Evolutionary conservation across 2,329 filamentous ascomycete species (phyloP).

Genomic region (Zasmidium angulare): DNA sequence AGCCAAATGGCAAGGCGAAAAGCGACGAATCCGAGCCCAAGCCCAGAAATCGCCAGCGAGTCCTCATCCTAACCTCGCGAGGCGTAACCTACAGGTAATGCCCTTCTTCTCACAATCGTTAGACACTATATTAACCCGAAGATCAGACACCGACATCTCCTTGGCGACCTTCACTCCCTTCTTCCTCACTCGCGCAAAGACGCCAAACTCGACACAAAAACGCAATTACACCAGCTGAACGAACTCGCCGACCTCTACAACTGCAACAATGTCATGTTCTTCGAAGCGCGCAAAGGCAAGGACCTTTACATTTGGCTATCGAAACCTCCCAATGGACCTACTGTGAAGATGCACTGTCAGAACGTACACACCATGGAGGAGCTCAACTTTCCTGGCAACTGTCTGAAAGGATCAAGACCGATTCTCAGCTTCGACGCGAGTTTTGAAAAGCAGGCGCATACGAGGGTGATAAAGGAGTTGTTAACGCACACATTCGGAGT

Average conservation of each 20-base stretch:
- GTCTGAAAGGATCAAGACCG: conserved; percentile 86
- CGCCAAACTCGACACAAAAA: conserved; percentile 95
- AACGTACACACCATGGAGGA: conserved; percentile 90
- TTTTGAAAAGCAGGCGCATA: conserved; percentile 71
- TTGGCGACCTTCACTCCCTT: conserved; percentile 84
- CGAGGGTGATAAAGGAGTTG: conserved; percentile 82
- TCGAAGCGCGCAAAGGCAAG: conserved; percentile 90
- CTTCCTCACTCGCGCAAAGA: conserved; percentile 93
- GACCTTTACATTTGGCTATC: conserved; percentile 93
- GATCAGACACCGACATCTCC: conserved; percentile 81
- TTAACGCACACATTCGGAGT: conserved; percentile 90
- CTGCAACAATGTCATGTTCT: conserved; percentile 92
- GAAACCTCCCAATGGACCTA: conserved; percentile 82
- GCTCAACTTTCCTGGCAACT: conserved; percentile 94
- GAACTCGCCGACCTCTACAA: conserved; percentile 78
- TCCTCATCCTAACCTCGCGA: conserved; percentile 87
- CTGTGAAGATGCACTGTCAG: conserved; percentile 74
- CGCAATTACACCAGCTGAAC: conserved; percentile 77
- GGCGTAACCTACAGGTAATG: conserved; percentile 80
- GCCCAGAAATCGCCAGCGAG: conserved; percentile 55
- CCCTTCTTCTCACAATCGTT: neutral
- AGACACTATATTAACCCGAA: neutral
- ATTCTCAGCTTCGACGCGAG: conserved; percentile 86
- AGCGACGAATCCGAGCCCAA: conserved; percentile 28
- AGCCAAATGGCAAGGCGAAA: conserved; percentile 34